These are phyloP conservation scores for Fraxinus angustifolia DNA, from an alignment of 305 asterid species.

Conservation along the genomic window DNA sequence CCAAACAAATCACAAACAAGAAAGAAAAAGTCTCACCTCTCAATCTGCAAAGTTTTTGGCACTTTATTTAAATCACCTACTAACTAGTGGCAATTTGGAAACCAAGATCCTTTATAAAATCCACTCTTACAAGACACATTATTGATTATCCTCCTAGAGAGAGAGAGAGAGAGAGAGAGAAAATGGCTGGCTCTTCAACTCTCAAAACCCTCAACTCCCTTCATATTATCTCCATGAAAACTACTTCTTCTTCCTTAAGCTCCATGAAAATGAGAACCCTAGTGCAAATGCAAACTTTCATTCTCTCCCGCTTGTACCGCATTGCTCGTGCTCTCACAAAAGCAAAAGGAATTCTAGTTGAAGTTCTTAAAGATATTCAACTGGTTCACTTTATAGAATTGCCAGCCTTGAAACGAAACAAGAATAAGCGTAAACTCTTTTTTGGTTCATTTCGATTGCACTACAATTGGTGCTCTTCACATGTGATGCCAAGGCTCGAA, in stretches of 20 bases:
- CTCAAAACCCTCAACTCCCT: constrained; percentile 42
- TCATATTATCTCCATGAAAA: constrained; percentile 38
- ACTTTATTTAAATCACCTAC: constrained; percentile 61
- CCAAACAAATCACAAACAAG: constrained; percentile 8
- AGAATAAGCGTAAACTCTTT: constrained; percentile 42
- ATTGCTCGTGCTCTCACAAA: constrained; percentile 50
- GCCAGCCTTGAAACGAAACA: constrained; percentile 31
- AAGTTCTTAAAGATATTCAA: constrained; percentile 45
- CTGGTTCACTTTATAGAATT: constrained; percentile 32
- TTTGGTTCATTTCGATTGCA: constrained; percentile 75
- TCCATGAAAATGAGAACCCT: constrained; percentile 63
- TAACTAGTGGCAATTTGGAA: constrained; percentile 46
- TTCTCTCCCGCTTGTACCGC: constrained; percentile 64
- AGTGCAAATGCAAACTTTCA: constrained; percentile 63
- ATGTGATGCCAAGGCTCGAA: constrained; percentile 29
- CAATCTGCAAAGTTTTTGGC: constrained; percentile 57
- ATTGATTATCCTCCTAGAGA: constrained; percentile 8
- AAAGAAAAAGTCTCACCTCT: constrained; percentile 37
- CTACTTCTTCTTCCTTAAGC: constrained; percentile 29
- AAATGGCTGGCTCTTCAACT: constrained; percentile 37
- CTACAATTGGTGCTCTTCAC: constrained; percentile 81
- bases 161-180: neutral
- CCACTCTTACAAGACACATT: constrained; percentile 29
- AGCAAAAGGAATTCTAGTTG: constrained; percentile 48
- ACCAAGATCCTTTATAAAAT: constrained; percentile 59